Evolutionary conservation across 352 stramenopile genomes (phyloP), one percentile per base, ranked within the genome.

Genomic region (Pythium insidiosum): DNA sequence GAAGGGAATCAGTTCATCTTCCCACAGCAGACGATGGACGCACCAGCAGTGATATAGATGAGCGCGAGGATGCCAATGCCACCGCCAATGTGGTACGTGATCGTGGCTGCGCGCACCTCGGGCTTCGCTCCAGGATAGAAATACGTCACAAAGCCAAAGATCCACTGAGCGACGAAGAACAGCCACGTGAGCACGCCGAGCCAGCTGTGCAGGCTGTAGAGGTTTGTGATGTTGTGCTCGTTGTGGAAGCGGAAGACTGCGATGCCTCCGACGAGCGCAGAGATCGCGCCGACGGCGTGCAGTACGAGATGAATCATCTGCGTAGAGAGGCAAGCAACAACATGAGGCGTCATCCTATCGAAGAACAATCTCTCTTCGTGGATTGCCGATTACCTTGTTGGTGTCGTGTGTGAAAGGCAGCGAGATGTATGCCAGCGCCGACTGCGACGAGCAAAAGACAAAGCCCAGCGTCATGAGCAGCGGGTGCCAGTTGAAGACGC

Each of bases 181-280:
- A 88, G 62, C 40, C 84, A 53, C 22, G 73, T 79, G 13, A 62
- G 31, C 20, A 93, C 46, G 29, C 82, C 82, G n/a, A 94, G 38
- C 82, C 80, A 94, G 45, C 79, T 92, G 70, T 94, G 82, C 9
- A 93, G 63, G 45, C 75, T 90, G 63, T 91, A 92, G 21, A 94
- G 43, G 47, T 94, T 93, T 18, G 68, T 84, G 54, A 93, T 93
- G 18, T 56, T 61, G 53, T 88, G 80, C 37, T 92, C 82, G 40
- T 89, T 88, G 67, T 94, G 80, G 60, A 87, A 94, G 31, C 74
- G 72, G 38, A 94, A 91, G 38, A 94, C 79, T 0, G 82, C 82
- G 29, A 89, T 48, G 12, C 62, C 48, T 6, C 77, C 82, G 15
- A 86, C 43, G 2, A 82, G 49, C 0, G 72, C 67, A 50, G 68